Conservation (phyloP, 2,329 filamentous ascomycete genomes). For the Tolypocladium cylindrosporum region DNA sequence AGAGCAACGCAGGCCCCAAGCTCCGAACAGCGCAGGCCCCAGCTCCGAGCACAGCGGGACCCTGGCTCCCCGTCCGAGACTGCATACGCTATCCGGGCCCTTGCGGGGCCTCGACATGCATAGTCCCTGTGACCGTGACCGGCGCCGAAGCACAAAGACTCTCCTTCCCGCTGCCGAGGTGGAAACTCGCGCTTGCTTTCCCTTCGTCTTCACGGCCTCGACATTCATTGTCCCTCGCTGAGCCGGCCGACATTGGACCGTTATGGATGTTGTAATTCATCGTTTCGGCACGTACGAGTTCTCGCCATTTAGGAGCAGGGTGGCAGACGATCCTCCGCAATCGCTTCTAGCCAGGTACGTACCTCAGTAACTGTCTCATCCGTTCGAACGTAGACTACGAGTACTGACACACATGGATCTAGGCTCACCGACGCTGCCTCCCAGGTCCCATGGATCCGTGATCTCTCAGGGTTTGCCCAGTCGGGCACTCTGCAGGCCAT, state of each 20-base stretch:
- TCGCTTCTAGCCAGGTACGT: neutral
- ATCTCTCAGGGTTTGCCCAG: slow-evolving; percentile 26
- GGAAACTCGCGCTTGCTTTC: neutral
- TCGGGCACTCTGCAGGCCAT: slow-evolving; percentile 29
- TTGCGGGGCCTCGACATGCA: neutral
- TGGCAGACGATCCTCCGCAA: neutral
- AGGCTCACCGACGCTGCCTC: slow-evolving; percentile 3
- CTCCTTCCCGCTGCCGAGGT: neutral
- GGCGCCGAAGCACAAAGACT: neutral
- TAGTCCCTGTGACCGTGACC: neutral
- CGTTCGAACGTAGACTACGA: too few relatives aligned
- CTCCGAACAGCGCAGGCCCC: neutral
- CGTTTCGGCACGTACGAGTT: slow-evolving; percentile 19
- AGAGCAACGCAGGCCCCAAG: neutral
- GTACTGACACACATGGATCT: neutral
- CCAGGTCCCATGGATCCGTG: slow-evolving; percentile 26
- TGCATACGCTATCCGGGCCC: neutral
- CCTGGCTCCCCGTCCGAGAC: neutral
- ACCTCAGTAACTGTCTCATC: neutral
- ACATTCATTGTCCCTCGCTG: neutral
- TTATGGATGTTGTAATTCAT: slow-evolving; percentile 21
- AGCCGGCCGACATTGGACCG: neutral
- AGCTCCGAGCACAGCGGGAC: neutral
- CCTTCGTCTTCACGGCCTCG: neutral
- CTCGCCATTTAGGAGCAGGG: slow-evolving; percentile 13